A percentile compares a stretch with the other conserved stretches of the same genome.
Evolutionary conservation across 2,329 filamentous ascomycete species (phyloP).

Genomic region (Aureobasidium namibiae): DNA sequence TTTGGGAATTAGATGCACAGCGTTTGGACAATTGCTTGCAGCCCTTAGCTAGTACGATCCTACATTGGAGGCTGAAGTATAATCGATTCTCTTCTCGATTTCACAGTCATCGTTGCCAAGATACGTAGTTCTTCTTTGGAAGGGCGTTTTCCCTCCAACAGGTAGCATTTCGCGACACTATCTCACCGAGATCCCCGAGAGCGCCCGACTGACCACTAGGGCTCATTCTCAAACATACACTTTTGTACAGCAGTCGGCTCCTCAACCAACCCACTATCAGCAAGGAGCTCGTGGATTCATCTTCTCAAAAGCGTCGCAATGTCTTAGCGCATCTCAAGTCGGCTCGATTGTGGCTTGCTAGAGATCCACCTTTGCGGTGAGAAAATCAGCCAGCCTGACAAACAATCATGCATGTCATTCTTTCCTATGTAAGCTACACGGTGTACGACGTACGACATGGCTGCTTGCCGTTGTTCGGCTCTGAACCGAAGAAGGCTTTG

Average conservation of each 20-base stretch:
- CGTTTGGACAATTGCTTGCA: constrained; percentile 4
- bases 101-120: not conserved
- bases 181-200: not conserved
- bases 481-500: not conserved
- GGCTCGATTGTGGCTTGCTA: not conserved
- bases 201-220: not conserved
- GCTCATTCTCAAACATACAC: not conserved
- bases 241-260: not conserved
- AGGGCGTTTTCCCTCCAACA: not conserved
- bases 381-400: not conserved
- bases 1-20: constrained; percentile 1
- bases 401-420: not conserved
- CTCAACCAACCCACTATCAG: not conserved
- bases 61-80: not conserved
- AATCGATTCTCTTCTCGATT: not conserved
- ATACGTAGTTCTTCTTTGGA: not conserved
- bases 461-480: not conserved
- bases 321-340: not conserved
- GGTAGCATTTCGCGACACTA: not conserved
- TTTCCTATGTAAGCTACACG: not conserved
- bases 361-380: not conserved
- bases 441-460: not conserved
- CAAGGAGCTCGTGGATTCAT: not conserved
- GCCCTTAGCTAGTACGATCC: not conserved
- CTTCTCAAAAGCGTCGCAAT: not conserved